Percentiles rank a stretch among this genome's conserved stretches.
Conservation (phyloP, 495 filamentous ascomycete genomes). For the Daldinia bambusicola region DNA sequence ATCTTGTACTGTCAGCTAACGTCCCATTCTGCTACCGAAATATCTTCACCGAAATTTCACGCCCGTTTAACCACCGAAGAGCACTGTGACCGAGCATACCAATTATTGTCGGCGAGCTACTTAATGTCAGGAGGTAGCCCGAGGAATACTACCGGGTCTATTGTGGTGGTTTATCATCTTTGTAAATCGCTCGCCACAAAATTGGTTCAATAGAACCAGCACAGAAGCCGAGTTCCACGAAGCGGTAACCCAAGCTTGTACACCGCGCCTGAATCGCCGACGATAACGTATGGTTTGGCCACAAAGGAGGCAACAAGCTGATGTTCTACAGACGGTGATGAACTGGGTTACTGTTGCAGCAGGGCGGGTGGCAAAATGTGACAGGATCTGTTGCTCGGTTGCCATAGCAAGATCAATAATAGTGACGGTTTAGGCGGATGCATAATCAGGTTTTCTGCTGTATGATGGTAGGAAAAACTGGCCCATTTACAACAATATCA, state of each 20-base stretch:
- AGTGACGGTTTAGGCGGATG: neutral
- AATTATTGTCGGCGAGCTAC: neutral
- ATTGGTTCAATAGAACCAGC: neutral
- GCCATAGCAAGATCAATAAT: neutral
- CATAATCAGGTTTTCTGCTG: conserved; percentile 3
- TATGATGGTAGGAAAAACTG: neutral
- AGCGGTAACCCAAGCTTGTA: conserved; percentile 6
- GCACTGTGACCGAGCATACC: neutral
- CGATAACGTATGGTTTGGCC: neutral
- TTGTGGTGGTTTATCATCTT: neutral
- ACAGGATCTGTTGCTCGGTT: conserved; percentile 2
- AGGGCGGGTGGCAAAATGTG: conserved; percentile 8
- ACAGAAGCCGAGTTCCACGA: neutral
- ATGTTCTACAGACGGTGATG: neutral
- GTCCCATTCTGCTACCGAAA: neutral
- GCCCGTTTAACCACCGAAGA: neutral
- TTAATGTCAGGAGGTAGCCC: neutral
- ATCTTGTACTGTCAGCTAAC: conserved; percentile 1
- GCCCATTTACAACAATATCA: conserved; percentile 2
- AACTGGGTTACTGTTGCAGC: neutral
- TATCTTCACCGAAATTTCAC: neutral
- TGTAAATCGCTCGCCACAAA: neutral
- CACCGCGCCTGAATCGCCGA: conserved; percentile 7
- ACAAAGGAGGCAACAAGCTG: neutral
- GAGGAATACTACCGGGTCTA: neutral